Evolutionary conservation across 2,329 filamentous ascomycete species (phyloP), one percentile per base, ranked within the genome.

Genomic region (Tolypocladium sp.): DNA sequence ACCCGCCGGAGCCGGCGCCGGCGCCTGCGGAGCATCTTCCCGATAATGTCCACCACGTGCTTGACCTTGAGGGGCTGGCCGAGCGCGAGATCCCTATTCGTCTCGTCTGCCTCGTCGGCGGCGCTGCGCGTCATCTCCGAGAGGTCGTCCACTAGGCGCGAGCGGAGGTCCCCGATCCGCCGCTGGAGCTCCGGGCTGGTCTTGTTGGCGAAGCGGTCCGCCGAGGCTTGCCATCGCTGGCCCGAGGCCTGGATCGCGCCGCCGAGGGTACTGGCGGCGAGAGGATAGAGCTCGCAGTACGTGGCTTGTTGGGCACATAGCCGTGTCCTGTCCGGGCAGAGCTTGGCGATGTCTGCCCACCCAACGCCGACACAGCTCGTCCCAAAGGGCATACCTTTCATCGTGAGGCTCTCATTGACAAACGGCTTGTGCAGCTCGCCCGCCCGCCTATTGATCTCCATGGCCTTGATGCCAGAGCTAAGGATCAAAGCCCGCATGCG

Each of bases 401-500:
- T 54, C 27, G 61, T 55, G 10, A 65, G 57, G 52, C 59, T 61
- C 7, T 65, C 63, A 2, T 64, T 60, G 57, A 59, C 57, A 35
- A 74, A 72, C 0, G 78, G 70, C 22, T 73, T 69, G 55, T 73
- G 73, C 12, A 71, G 69, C 41, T 79, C 77, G 52, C 86, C 74
- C 4, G 88, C 86, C 54, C 88, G 83, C 4, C 86, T 82, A 35
- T 81, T 80, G 58, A 97, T 90, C 68, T 94, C 90, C 67, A 86
- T 86, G 0, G 93, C 92, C 74, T 95, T 96, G 68, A 97, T 87
- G n/a, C 92, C 92, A 0, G 91, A 91, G 63, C 87, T 89, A 27
- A 96, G 78, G 46, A 96, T 83, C 10, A 95, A 79, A 0, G 91
- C 84, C 59, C 86, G 83, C 2, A 92, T 81, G n/a, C 91, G 86